A percentile compares a stretch with the other conserved stretches of the same genome.
Evolutionary conservation across 257 asterid species (phyloP).

Genomic region (Capsicum pubescens): DNA sequence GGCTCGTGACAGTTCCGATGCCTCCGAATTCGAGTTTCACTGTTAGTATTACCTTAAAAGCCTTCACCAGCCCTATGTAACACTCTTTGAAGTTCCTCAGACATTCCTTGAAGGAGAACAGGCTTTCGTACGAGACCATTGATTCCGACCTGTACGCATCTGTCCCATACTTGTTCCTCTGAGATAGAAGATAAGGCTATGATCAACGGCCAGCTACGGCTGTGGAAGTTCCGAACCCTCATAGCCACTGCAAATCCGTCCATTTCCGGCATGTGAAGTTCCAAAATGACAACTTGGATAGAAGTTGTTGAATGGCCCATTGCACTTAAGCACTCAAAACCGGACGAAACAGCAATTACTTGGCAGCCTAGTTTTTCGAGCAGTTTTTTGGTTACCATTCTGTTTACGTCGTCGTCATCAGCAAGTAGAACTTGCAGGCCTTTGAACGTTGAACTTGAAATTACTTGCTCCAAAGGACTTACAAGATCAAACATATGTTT

Average conservation of each 20-base stretch:
- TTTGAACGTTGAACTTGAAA: constrained; percentile 36
- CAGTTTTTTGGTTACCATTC: constrained; percentile 52
- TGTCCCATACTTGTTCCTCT: constrained; percentile 42
- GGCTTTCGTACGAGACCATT: constrained; percentile 53
- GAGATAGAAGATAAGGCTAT: constrained; percentile 47
- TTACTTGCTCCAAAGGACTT: constrained; percentile 27
- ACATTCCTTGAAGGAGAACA: constrained; percentile 46
- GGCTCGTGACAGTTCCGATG: not conserved
- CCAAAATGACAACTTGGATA: constrained; percentile 47
- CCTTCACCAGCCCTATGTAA: constrained; percentile 40
- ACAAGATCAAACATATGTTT: constrained; percentile 45
- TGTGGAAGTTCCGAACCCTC: constrained; percentile 48
- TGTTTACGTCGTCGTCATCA: constrained; percentile 45
- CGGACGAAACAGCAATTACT: constrained; percentile 46
- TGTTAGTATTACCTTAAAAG: not conserved
- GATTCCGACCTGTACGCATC: constrained; percentile 48
- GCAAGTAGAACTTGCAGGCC: constrained; percentile 49
- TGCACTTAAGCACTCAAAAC: constrained; percentile 49
- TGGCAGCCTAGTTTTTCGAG: constrained; percentile 54
- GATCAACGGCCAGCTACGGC: constrained; percentile 51
- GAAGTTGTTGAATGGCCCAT: constrained; percentile 42
- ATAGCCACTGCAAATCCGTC: constrained; percentile 52
- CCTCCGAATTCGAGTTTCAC: not conserved
- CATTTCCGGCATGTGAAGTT: constrained; percentile 56
- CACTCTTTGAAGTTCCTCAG: constrained; percentile 48